Conservation (phyloP, 257 asterid species). For the Solanum gracilifrons region DNA sequence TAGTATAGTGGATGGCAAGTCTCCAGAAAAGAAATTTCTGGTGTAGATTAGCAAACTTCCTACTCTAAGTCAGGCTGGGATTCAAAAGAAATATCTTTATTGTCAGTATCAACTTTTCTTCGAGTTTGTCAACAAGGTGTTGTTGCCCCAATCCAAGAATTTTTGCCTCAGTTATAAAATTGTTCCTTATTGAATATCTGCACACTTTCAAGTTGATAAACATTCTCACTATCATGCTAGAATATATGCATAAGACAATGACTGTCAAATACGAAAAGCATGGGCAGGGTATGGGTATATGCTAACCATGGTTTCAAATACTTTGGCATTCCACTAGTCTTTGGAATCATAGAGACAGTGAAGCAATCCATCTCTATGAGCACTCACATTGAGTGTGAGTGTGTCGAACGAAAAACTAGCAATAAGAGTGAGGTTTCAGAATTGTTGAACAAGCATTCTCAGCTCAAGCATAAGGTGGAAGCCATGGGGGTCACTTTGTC, state of each 20-base stretch:
- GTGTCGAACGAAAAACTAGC: no score
- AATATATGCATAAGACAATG: not conserved
- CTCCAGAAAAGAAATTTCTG: not conserved
- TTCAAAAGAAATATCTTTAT: no score
- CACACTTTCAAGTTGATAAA: not conserved
- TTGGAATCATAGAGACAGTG: no score
- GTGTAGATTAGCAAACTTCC: not conserved
- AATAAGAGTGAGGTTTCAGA: no score
- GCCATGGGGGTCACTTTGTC: not conserved
- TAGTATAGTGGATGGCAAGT: not conserved
- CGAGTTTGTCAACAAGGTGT: not conserved
- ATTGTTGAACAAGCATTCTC: no score
- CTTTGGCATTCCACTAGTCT: no score
- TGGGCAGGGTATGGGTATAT: not conserved
- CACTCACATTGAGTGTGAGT: no score
- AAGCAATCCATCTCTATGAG: no score
- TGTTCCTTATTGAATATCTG: not conserved
- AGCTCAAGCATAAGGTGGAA: no score
- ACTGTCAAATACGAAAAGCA: no score
- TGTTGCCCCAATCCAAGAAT: not conserved
- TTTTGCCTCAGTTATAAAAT: not conserved
- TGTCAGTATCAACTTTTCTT: not conserved
- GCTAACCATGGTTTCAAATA: no score
- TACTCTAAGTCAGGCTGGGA: not conserved
- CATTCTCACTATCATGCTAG: not conserved